A percentile compares a stretch with the other conserved stretches of the same genome.
phyloP scores from a whole-genome alignment of 2,329 filamentous ascomycete species.

The Phaeosphaeriaceae sp. region DNA sequence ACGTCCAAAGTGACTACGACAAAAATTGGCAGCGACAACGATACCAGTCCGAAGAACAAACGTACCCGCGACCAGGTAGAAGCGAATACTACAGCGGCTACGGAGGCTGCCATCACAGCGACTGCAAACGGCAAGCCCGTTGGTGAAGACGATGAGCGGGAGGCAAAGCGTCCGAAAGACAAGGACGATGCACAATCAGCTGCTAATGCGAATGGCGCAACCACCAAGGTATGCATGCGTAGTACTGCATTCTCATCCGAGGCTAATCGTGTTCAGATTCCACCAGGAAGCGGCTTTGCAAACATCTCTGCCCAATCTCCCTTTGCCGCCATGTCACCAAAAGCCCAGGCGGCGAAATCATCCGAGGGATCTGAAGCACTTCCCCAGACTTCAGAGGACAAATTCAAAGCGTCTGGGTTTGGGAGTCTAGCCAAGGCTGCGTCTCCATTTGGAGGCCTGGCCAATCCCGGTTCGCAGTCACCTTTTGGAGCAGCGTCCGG shows the following conservation, averaged over 20 bases:
- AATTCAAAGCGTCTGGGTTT: conserved; percentile 61
- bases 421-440: conserved; percentile 50
- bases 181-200: conserved; percentile 32
- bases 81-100: conserved; percentile 15
- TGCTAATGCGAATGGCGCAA: conserved; percentile 22
- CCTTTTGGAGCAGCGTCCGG: conserved; percentile 45
- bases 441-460: conserved; percentile 46
- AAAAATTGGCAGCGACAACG: conserved; percentile 13
- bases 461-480: conserved; percentile 27
- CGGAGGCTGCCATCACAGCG: conserved; percentile 16
- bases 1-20: conserved; percentile 6
- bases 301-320: conserved; percentile 56
- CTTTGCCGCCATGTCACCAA: conserved; percentile 54
- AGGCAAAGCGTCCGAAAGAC: conserved; percentile 47
- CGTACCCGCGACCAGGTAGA: conserved; percentile 49
- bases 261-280: conserved; percentile 35
- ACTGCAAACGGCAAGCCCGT: conserved; percentile 22
- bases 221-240: conserved; percentile 29
- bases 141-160: conserved; percentile 37
- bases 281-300: conserved; percentile 51
- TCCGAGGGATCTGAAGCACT: conserved; percentile 25
- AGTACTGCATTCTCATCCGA: conserved; percentile 21
- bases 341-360: conserved; percentile 37
- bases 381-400: conserved; percentile 51
- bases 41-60: conserved; percentile 58